Conservation (phyloP, 148 eudicot species). For the Rhododendron griersonianum region DNA sequence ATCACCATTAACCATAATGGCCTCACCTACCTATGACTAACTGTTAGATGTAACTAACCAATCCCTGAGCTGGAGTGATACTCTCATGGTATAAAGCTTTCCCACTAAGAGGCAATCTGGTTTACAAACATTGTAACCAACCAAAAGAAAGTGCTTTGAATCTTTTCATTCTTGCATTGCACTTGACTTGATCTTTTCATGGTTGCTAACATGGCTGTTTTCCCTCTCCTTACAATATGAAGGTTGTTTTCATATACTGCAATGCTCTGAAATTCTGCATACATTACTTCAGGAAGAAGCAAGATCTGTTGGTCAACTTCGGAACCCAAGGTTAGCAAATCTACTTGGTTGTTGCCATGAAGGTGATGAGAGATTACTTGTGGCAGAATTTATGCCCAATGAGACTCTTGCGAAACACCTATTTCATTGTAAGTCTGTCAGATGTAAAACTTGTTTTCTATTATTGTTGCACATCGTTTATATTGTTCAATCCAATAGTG, state of each 20-base stretch:
- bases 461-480: background rate
- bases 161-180: background rate
- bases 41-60: background rate
- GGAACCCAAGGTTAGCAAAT: constrained; percentile 70
- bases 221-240: background rate
- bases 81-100: background rate
- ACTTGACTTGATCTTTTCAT: background rate
- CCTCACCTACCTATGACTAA: background rate
- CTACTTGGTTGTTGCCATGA: constrained; percentile 88
- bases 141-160: background rate
- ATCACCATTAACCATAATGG: background rate
- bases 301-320: constrained; percentile 85
- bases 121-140: background rate
- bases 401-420: constrained; percentile 92
- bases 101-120: background rate
- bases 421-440: constrained; percentile 75
- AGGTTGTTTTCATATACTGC: background rate
- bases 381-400: constrained; percentile 94
- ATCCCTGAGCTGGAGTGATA: background rate
- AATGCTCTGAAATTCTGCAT: background rate
- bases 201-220: background rate
- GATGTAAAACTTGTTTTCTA: background rate
- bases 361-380: constrained; percentile 85
- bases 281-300: constrained; percentile 75
- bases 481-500: background rate